Conservation (phyloP, 2,329 filamentous ascomycete species). For the Fusarium nematophilum region DNA sequence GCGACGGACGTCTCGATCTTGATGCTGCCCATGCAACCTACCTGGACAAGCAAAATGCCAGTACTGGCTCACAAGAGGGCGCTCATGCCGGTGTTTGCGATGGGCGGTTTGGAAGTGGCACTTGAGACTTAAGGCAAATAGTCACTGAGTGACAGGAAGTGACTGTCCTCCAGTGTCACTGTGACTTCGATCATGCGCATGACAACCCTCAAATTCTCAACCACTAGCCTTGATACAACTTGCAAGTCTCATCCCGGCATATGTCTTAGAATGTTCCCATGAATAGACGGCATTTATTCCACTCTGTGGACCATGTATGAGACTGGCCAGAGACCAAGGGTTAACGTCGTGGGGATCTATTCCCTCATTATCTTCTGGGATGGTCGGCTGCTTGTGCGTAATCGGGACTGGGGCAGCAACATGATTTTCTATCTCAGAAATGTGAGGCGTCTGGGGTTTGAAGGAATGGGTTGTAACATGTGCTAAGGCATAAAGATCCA, state of each 20-base stretch:
- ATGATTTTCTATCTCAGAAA: no score
- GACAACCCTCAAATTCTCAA: constrained; percentile 54
- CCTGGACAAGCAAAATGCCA: constrained; percentile 58
- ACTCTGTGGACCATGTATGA: constrained; percentile 55
- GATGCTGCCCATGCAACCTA: constrained; percentile 58
- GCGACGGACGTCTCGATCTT: constrained; percentile 59
- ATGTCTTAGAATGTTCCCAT: neutral
- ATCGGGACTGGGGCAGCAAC: no score
- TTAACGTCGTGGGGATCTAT: no score
- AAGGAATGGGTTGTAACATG: no score
- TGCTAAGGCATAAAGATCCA: no score
- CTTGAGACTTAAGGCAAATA: neutral
- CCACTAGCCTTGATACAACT: constrained; percentile 51
- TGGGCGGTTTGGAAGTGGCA: constrained; percentile 55
- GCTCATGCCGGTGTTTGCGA: constrained; percentile 55
- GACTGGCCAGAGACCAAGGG: no score
- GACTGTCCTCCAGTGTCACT: constrained; percentile 44
- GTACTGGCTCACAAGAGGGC: constrained; percentile 53
- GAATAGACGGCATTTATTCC: constrained; percentile 49
- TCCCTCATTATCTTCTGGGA: no score
- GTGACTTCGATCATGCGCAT: constrained; percentile 57
- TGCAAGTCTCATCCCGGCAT: constrained; percentile 41
- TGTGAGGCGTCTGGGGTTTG: no score
- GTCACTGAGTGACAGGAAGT: neutral
- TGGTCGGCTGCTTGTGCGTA: no score